These are phyloP conservation scores for Alternaria hordeiaustralica DNA, from an alignment of 2,329 filamentous ascomycete species.

Conservation along the genomic window DNA sequence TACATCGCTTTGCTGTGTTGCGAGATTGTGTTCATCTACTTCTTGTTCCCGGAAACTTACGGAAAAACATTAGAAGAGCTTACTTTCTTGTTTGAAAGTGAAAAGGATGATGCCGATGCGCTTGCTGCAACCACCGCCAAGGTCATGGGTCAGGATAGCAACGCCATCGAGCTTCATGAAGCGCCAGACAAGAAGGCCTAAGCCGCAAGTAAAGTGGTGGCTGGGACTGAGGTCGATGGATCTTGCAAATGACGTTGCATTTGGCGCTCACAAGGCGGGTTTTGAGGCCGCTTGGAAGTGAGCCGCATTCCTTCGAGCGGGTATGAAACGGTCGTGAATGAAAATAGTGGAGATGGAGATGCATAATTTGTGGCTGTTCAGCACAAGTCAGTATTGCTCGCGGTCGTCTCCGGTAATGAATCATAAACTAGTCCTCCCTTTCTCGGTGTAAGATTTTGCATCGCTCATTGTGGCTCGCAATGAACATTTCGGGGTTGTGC, in stretches of 20 bases:
- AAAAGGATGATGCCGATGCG: constrained; percentile 28
- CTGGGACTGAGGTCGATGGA: background rate
- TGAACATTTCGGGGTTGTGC: background rate
- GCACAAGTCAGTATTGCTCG: background rate
- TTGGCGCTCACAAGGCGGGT: constrained; percentile 9
- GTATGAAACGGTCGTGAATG: background rate
- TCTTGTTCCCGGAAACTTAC: constrained; percentile 44
- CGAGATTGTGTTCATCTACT: constrained; percentile 46
- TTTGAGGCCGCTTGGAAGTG: background rate
- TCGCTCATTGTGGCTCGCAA: too few species aligned
- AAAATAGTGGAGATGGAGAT: background rate
- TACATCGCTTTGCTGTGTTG: constrained; percentile 53
- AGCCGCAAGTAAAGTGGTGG: background rate
- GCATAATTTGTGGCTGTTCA: background rate
- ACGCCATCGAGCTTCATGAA: constrained; percentile 31
- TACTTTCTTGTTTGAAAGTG: constrained; percentile 42
- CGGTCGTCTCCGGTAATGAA: background rate
- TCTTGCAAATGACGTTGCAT: constrained; percentile 7
- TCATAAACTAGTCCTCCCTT: background rate
- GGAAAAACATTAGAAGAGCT: constrained; percentile 45
- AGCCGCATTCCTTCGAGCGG: background rate
- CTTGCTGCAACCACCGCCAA: constrained; percentile 32
- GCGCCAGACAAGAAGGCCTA: constrained; percentile 35
- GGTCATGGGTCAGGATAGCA: constrained; percentile 22
- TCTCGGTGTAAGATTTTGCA: too few species aligned